Conservation (phyloP, 345 rosid genomes). For the Syzygium aromaticum region DNA sequence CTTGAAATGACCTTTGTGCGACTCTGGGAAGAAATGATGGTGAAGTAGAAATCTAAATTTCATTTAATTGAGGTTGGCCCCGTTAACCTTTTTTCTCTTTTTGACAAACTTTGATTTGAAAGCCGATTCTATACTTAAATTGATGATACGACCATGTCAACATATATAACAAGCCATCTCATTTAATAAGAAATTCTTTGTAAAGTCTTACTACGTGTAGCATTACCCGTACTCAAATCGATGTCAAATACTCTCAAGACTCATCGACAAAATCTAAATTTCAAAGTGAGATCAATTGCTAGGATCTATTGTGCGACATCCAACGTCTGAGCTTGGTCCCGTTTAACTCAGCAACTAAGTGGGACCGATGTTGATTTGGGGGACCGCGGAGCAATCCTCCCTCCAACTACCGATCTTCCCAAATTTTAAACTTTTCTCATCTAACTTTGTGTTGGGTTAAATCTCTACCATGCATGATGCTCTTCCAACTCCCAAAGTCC, state of each 20-base stretch:
- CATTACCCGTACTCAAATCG: not conserved
- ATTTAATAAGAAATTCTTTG: not conserved
- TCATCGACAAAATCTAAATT: not conserved
- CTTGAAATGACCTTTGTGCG: not conserved
- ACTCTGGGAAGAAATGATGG: not conserved
- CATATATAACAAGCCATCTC: not conserved
- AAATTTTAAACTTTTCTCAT: not conserved
- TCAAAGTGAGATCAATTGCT: not conserved
- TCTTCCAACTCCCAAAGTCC: not conserved
- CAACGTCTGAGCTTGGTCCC: not conserved
- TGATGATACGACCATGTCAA: not conserved
- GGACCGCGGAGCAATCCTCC: not conserved
- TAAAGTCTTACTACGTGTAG: not conserved
- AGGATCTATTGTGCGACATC: not conserved
- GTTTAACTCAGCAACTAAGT: not conserved
- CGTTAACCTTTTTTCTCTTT: not conserved
- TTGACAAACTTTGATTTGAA: not conserved
- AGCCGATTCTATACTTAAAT: not conserved
- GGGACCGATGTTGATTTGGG: not conserved
- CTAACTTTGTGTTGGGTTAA: too few relatives aligned
- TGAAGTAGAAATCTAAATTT: not conserved
- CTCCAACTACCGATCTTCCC: not conserved
- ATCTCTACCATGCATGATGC: not conserved
- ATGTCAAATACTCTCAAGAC: not conserved
- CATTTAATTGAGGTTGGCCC: not conserved